phyloP scores from a whole-genome alignment of 23 red algal genomes.

The Cyanidiococcus yangmingshanensis region DNA sequence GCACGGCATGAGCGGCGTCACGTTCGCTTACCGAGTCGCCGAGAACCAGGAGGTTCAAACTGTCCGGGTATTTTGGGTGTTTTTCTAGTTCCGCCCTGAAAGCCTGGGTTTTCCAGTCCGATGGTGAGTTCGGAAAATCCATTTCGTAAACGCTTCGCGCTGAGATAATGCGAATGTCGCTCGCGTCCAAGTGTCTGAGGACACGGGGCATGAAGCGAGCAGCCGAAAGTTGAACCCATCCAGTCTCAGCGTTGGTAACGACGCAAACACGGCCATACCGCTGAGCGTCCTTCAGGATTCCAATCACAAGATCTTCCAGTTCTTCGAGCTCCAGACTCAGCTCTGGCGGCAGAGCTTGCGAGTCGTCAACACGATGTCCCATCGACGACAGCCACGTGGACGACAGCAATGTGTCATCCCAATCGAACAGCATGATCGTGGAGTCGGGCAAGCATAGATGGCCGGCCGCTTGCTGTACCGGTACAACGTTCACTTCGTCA shows the following conservation, averaged over 20 bases:
- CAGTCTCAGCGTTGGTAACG: slow-evolving; percentile 93
- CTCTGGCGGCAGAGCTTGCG: slow-evolving; percentile 28
- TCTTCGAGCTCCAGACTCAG: slow-evolving; percentile 33
- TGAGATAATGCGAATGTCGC: slow-evolving; percentile 68
- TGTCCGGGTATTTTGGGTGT: slow-evolving; percentile 46
- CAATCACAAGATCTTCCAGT: slow-evolving; percentile 53
- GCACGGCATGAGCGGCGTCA: slow-evolving; percentile 74
- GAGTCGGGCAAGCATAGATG: not conserved
- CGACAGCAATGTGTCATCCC: slow-evolving; percentile 86
- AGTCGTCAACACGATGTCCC: slow-evolving; percentile 52
- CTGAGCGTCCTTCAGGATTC: slow-evolving; percentile 51
- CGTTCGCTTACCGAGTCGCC: slow-evolving; percentile 86
- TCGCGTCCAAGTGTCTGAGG: slow-evolving; percentile 29
- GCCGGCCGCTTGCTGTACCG: not conserved
- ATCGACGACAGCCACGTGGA: slow-evolving; percentile 59
- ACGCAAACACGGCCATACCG: slow-evolving; percentile 67
- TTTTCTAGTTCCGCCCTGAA: slow-evolving; percentile 63
- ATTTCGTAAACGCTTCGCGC: slow-evolving; percentile 73
- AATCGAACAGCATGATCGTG: slow-evolving; percentile 80
- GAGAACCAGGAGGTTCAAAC: slow-evolving; percentile 74
- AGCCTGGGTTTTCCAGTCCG: slow-evolving; percentile 85
- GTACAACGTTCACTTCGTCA: not conserved
- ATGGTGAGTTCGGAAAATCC: slow-evolving; percentile 60
- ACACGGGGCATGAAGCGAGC: slow-evolving; percentile 70
- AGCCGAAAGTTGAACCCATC: slow-evolving; percentile 82